Evolutionary conservation across 148 eudicot genomes (phyloP), one percentile per base, ranked within the genome.

Genomic region (Chenopodium suecicum): DNA sequence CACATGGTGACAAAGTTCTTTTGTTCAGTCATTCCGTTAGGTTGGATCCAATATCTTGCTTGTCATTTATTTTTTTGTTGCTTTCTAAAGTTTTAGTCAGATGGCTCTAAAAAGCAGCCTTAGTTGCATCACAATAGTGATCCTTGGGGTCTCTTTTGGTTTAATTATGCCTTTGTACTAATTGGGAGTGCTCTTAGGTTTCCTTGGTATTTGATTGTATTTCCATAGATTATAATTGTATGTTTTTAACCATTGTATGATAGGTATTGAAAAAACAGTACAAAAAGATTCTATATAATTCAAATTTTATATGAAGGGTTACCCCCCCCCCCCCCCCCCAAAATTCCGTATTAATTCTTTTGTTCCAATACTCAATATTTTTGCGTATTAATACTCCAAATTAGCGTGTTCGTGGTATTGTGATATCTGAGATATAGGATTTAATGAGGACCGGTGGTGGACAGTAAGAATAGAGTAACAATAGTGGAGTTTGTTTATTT

Each of bases 11-110:
- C 86, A 96, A 96, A 88, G 87, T 96, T 80, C 98, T 96, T 86
- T 82, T 96, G 68, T 96, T 96, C 86, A 94, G 99, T 85, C 87
- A 94, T 84, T 96, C 98, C 81, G 98, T 94, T 81, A 93, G 98
- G 98, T 94, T 79, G 83, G 83, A 58, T 70, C 65, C 64, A 31
- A 86, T 77, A 27, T 73, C 72, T 22, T 70, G 31, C 48, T 48
- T 56, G 41, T 6, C 25, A 2, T 22, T 48, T 64, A 1, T n/a
- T 32, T 52, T 70, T 19, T 12, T 70, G n/a, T 7, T 80, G 72
- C 66, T 7, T 70, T 60, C 8, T 32, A 34, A 34, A 19, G 31
- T 3, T 32, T 3, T 32, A 52, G 27, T 63, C 47, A 16, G 46
- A 46, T 47, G 4, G 14, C 60, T 13, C 19, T 2, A 54, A 54